These are phyloP conservation scores for Syzygium aromaticum DNA, from an alignment of 345 rosid species.

Conservation along the genomic window DNA sequence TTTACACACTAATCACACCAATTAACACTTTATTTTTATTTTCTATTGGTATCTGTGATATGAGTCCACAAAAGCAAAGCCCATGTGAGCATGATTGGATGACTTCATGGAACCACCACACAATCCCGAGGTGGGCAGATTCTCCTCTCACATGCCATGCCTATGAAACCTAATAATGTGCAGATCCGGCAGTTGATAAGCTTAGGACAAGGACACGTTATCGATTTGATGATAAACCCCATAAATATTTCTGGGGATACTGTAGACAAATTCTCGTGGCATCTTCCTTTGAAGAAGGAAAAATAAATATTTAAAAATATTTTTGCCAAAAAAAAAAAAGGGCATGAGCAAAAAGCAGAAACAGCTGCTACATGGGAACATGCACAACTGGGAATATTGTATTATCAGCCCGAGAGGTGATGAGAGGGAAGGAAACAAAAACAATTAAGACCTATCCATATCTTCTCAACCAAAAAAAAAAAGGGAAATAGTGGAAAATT, in stretches of 20 bases:
- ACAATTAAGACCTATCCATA: background rate
- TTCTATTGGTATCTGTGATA: background rate
- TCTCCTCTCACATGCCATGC: background rate
- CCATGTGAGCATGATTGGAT: slow-evolving; percentile 5
- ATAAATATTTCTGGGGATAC: background rate
- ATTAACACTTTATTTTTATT: background rate
- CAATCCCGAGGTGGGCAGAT: background rate
- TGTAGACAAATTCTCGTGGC: background rate
- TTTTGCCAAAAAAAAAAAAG: background rate
- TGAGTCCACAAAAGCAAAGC: background rate
- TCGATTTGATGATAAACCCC: background rate
- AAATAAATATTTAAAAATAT: background rate
- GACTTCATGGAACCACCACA: background rate
- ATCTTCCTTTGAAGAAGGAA: background rate
- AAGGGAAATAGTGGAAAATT: background rate
- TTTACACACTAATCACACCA: background rate
- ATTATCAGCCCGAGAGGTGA: slow-evolving; percentile 2
- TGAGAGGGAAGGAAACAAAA: background rate
- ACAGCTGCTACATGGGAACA: background rate
- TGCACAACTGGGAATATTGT: background rate
- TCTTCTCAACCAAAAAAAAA: background rate
- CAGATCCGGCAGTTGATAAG: background rate
- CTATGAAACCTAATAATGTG: background rate
- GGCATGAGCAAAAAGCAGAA: background rate
- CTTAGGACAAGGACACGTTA: background rate